phyloP scores from a whole-genome alignment of 1,284 basidiomycete species.

The Naganishia sp. region DNA sequence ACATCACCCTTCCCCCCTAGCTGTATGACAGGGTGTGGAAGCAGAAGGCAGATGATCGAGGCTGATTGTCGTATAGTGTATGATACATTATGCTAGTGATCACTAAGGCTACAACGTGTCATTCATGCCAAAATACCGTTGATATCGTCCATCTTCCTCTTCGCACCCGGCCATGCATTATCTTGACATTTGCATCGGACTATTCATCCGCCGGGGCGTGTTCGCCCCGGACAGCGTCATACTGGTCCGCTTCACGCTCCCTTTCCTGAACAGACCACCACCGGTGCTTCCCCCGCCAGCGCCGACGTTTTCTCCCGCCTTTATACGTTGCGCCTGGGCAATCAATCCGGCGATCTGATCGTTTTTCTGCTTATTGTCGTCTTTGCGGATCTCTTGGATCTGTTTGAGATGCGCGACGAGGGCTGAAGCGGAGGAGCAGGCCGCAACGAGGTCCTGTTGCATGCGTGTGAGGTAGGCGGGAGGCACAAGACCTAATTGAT shows the following conservation, averaged over 20 bases:
- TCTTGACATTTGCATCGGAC: slow-evolving; percentile 9
- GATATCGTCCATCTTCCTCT: neutral
- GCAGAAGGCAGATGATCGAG: too few species aligned
- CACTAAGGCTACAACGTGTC: too few species aligned
- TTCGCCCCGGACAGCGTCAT: slow-evolving; percentile 3
- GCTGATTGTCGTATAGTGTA: neutral
- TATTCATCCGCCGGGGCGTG: slow-evolving; percentile 21
- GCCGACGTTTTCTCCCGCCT: slow-evolving; percentile 41
- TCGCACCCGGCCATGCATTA: neutral
- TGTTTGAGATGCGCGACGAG: slow-evolving; percentile 78
- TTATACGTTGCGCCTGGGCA: slow-evolving; percentile 51
- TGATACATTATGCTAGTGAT: too few species aligned
- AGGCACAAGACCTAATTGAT: slow-evolving; percentile 69
- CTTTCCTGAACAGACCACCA: slow-evolving; percentile 44
- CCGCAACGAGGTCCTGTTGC: slow-evolving; percentile 65
- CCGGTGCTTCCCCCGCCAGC: slow-evolving; percentile 34
- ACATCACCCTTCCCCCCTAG: too few species aligned
- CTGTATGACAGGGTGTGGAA: too few species aligned
- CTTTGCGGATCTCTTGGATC: slow-evolving; percentile 75
- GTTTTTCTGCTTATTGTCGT: slow-evolving; percentile 61
- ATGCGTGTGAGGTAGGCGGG: slow-evolving; percentile 66
- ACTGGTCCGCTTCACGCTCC: slow-evolving; percentile 24
- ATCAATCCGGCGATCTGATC: slow-evolving; percentile 55
- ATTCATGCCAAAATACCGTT: too few species aligned
- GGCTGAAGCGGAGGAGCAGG: slow-evolving; percentile 71